Conservation (phyloP, 75 land plant species). For the Larix kaempferi region DNA sequence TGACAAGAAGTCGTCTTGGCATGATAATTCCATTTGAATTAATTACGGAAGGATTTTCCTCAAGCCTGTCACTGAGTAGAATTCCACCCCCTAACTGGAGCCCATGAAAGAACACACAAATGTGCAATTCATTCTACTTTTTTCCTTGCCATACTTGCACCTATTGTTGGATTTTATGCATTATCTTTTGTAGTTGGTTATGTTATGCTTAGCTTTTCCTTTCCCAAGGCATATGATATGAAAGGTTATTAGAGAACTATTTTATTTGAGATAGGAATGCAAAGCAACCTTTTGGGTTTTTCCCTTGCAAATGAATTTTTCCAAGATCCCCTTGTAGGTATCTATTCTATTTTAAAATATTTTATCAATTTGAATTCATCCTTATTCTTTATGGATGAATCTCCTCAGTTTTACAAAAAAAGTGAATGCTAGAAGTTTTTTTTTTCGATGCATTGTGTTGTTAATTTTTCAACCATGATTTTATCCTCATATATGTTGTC, state of each 20-base stretch:
- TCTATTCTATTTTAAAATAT: conserved; percentile 7
- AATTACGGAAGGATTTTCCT: too few relatives aligned
- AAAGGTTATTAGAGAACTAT: conserved; percentile 74
- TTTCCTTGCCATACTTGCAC: conserved; percentile 59
- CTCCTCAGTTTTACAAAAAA: neutral
- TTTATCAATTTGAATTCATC: neutral
- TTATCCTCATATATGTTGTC: neutral
- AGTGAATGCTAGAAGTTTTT: neutral
- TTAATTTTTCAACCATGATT: neutral
- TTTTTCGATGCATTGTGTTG: neutral
- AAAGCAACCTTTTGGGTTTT: conserved; percentile 91
- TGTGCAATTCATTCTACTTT: conserved; percentile 78
- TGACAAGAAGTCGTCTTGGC: too few relatives aligned
- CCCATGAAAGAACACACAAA: too few relatives aligned
- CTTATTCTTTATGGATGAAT: neutral
- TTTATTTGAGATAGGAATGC: conserved; percentile 97
- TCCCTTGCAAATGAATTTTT: conserved; percentile 92
- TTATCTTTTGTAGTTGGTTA: conserved; percentile 73
- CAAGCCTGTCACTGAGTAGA: too few relatives aligned
- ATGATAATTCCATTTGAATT: too few relatives aligned
- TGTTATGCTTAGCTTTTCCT: conserved; percentile 46
- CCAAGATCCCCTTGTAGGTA: conserved; percentile 81
- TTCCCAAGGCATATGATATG: conserved; percentile 48
- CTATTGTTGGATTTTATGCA: conserved; percentile 66
- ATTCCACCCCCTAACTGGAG: too few relatives aligned